Evolutionary conservation across 1,139 yeast genomes (phyloP), one percentile per base, ranked within the genome.

Genomic region (Cylindricascospora bacillispora): DNA sequence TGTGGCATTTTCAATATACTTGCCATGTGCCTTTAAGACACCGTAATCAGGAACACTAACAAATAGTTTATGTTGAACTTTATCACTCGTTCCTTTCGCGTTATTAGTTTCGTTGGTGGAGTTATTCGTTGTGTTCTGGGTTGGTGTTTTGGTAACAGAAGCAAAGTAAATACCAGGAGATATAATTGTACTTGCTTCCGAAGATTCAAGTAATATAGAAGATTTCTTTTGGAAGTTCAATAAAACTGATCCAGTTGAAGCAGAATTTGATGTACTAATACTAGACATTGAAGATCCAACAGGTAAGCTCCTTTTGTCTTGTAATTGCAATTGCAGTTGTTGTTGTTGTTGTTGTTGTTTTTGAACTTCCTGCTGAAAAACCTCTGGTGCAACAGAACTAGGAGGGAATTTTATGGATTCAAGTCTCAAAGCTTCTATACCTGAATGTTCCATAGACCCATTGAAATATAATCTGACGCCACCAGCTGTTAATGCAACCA

Each of bases 11-110:
- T 86, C 97, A 17, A 77, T 67, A 43, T 78, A 70, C 39, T 73
- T 73, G 39, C 66, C 70, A 40, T 70, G 74, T 43, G 76, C 75
- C 50, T 80, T 79, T 39, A 85, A 62, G 26, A 79, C 65, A 16
- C 94, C 94, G 45, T 82, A 78, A 50, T 85, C 93, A 7, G 92
- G 76, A 3, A 86, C 78, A 28, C 89, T 67, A 2, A 80, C 74
- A 52, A 82, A 82, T 21, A 82, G 57, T 35, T 67, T 67, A 38
- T 45, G 43, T 69, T 33, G 37, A 9, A 25, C 26, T n/a, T 27
- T 23, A 11, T 22, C 13, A 13, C 24, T 14, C 13, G 32, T 14
- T n/a, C n/a, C n/a, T n/a, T n/a, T n/a, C n/a, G n/a, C n/a, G 23
- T 28, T 23, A n/a, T 32, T 32, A 14, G 21, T 28, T 12, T 11